A percentile compares a stretch with the other conserved stretches of the same genome.
Evolutionary conservation across 306 rosid species (phyloP).

Genomic region (Castanea crenata): DNA sequence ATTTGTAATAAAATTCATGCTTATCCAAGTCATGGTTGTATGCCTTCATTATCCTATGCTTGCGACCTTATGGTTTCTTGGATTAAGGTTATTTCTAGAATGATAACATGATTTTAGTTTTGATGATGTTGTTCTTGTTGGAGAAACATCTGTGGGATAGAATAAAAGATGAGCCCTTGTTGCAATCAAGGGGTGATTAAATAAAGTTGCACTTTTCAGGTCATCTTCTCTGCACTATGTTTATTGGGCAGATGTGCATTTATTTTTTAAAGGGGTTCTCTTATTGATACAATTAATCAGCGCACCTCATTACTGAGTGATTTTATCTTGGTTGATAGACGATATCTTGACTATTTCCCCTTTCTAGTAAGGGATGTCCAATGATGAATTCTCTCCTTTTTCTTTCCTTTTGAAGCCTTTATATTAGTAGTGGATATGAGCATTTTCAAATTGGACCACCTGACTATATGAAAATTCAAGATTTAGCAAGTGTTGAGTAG

Average conservation of each 20-base stretch:
- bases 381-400: neutral
- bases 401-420: neutral
- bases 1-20: neutral
- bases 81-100: neutral
- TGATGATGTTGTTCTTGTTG: neutral
- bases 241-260: neutral
- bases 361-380: neutral
- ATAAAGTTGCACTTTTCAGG: neutral
- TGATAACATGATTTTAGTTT: neutral
- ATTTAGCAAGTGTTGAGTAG: neutral
- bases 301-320: neutral
- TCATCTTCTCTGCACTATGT: too few species aligned
- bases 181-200: neutral
- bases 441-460: neutral
- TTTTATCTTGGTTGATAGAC: neutral
- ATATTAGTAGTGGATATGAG: neutral
- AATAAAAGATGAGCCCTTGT: neutral
- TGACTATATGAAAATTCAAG: neutral
- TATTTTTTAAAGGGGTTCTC: neutral
- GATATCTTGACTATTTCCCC: neutral
- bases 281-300: neutral
- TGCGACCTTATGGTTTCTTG: neutral
- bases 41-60: neutral
- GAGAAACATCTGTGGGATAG: neutral
- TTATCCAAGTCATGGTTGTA: neutral